Conservation (phyloP, 169 alveolate species). For the Plasmodium knowlesi region DNA sequence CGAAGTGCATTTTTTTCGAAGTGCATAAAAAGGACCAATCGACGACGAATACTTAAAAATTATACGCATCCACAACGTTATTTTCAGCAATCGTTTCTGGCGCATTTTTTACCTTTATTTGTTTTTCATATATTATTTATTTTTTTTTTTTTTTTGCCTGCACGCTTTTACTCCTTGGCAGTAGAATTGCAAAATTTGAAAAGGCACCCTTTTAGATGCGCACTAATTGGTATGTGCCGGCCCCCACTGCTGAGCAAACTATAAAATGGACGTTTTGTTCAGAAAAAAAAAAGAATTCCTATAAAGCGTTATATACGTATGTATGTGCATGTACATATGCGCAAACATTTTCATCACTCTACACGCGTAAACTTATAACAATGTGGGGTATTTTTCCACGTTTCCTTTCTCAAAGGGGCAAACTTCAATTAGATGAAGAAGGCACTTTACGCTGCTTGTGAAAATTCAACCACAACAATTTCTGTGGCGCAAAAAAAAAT, state of each 20-base stretch:
- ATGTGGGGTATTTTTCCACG: neutral
- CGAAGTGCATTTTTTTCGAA: neutral
- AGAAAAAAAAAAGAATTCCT: neutral
- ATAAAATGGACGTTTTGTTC: neutral
- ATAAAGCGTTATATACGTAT: neutral
- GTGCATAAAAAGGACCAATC: neutral
- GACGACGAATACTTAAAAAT: neutral
- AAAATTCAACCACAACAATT: neutral
- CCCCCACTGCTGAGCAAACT: neutral
- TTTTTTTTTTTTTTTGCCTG: neutral
- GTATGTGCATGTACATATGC: neutral
- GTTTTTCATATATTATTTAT: too few relatives aligned
- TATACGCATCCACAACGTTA: neutral
- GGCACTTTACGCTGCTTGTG: neutral
- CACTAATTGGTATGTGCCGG: neutral
- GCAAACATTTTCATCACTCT: neutral
- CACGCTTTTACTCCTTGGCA: neutral
- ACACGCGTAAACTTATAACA: neutral
- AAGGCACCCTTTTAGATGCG: neutral
- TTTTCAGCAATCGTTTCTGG: neutral
- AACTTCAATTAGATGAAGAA: neutral
- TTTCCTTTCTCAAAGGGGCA: neutral
- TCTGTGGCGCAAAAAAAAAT: neutral
- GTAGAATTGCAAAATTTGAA: neutral
- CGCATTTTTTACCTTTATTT: neutral